Evolutionary conservation across 2,329 filamentous ascomycete species (phyloP).

Genomic region (Botrytis paeoniae): DNA sequence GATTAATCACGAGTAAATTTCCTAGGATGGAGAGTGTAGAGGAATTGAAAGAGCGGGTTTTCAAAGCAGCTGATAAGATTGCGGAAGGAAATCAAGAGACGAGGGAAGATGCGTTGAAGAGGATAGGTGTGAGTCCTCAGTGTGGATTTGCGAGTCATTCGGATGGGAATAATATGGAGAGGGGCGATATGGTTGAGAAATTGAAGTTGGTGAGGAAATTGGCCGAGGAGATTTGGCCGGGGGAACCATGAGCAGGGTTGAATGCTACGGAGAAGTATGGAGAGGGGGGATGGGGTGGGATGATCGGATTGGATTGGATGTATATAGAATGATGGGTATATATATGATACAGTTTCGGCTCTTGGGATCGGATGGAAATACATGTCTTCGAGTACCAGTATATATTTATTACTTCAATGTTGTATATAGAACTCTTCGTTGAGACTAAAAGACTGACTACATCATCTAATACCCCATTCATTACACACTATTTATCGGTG

Average conservation of each 20-base stretch:
- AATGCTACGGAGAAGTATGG: too few species aligned
- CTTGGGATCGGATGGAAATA: background rate
- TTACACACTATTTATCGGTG: background rate
- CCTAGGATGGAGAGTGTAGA: conserved; percentile 49
- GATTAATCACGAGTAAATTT: conserved; percentile 62
- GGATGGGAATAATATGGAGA: conserved; percentile 62
- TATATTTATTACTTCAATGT: background rate
- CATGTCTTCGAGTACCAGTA: background rate
- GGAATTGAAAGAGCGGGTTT: conserved; percentile 57
- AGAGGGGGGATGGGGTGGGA: too few species aligned
- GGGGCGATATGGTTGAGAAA: conserved; percentile 72
- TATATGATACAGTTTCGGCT: background rate
- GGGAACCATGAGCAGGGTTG: conserved; percentile 23
- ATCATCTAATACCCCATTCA: background rate
- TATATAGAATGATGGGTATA: background rate
- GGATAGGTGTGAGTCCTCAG: conserved; percentile 67
- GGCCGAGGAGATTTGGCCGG: conserved; percentile 67
- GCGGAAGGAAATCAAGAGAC: conserved; percentile 64
- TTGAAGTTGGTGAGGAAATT: conserved; percentile 67
- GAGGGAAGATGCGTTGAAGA: conserved; percentile 64
- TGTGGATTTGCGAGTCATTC: conserved; percentile 54
- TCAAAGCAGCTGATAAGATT: conserved; percentile 63
- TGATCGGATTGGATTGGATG: background rate
- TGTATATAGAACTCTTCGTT: background rate
- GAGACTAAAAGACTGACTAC: background rate